Base-by-base conservation (phyloP, 2,329 filamentous ascomycete species). In the Cercospora zeina region DNA sequence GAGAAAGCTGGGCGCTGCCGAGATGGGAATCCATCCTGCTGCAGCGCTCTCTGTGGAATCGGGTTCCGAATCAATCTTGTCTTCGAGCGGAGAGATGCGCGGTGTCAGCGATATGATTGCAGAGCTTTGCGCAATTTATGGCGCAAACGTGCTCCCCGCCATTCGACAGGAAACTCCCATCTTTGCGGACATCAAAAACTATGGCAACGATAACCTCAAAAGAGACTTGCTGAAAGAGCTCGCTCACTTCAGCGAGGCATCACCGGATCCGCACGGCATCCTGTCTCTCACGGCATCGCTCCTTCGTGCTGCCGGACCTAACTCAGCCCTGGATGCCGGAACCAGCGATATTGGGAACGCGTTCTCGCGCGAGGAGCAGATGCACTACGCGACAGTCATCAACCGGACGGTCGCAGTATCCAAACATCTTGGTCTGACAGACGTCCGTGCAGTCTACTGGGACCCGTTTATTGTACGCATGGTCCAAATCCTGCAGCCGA, bases 11-110 rank as follows among this genome's bases (percentile, higher is more conserved):
- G 93, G 93, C 33, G 95, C 95, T 42, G 93, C 95, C n/a, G 95
- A 97, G 73, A 90, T 95, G 71, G 95, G 93, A 3, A 91, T 99
- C 36, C 93, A 97, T 77, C 95, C 95, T 42, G 93, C 93, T 16
- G 91, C 93, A 9, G 93, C 91, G 0, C 79, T 97, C 55, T 87
- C 91, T 27, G 87, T 88, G 11, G 79, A 95, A 31, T 89, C 87
- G 66, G 69, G 66, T n/a, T 54, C 62, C 4, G 66, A 69, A n/a
- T 63, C 58, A 3, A 56, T 72, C 6, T 30, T 66, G 8, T 54
- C 57, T 10, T 60, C 59, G 13, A 64, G 63, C 1, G 67, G 67
- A 24, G 69, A 71, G 45, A 69, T 62, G 36, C 58, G 53, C 49
- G 70, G 71, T 13, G 55, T 73, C 47, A 64, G 69, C 16, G 63